Evolutionary conservation across 306 rosid genomes (phyloP).

Genomic region (Citrullus colocynthis): DNA sequence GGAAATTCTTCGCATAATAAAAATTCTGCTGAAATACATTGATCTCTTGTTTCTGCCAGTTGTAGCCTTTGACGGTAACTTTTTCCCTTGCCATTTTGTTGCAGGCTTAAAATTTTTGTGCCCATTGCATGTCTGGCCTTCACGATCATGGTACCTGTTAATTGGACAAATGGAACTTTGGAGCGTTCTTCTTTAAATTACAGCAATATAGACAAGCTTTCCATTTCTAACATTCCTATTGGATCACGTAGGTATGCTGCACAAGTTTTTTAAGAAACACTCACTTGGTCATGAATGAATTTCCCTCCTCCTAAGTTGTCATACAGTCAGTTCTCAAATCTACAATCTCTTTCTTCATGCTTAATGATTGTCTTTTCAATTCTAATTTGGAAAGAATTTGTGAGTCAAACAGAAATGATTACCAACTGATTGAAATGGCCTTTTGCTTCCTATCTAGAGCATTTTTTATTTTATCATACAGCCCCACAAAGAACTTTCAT

Average conservation of each 20-base stretch:
- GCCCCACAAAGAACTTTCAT: background rate
- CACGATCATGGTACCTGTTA: slow-evolving; percentile 79
- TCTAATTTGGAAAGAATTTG: background rate
- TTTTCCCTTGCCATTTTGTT: background rate
- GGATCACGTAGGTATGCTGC: slow-evolving; percentile 61
- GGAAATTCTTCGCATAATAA: background rate
- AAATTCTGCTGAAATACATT: background rate
- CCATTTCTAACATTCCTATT: slow-evolving; percentile 76
- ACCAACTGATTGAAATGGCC: background rate
- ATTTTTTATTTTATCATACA: background rate
- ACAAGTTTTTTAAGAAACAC: background rate
- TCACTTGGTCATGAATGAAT: background rate
- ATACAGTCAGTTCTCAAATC: background rate
- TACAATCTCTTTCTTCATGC: background rate
- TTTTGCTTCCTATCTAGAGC: background rate
- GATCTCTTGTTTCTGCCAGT: background rate
- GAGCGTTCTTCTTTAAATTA: slow-evolving; percentile 45
- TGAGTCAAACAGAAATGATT: background rate
- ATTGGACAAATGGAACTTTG: slow-evolving; percentile 82
- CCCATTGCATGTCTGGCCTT: slow-evolving; percentile 72
- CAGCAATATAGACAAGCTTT: slow-evolving; percentile 77
- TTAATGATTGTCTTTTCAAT: background rate
- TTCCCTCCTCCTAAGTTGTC: background rate
- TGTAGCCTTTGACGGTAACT: background rate
- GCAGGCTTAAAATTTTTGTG: slow-evolving; percentile 87